Evolutionary conservation across 495 filamentous ascomycete species (phyloP).

Genomic region (Lophium mytilinum): DNA sequence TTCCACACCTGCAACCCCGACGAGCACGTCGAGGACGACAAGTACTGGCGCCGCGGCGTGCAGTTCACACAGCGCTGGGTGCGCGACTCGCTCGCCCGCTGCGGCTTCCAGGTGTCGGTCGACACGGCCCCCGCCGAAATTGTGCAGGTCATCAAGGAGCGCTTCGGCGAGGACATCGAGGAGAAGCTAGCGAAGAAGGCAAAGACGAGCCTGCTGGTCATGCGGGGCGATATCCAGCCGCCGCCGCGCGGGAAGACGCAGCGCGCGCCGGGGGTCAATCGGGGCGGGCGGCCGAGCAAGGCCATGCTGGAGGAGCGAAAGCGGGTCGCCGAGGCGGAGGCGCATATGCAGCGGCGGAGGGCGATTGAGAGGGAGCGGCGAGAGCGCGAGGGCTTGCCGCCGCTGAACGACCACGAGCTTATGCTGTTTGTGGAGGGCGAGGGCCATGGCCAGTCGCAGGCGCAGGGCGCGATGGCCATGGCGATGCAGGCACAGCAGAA

Average conservation of each 20-base stretch:
- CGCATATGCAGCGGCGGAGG: neutral
- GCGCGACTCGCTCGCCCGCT: neutral
- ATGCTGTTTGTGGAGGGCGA: neutral
- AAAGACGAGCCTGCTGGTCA: neutral
- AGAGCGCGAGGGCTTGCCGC: neutral
- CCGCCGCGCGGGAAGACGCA: neutral
- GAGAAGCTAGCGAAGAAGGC: constrained; percentile 1
- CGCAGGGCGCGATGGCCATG: no score
- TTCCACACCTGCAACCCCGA: constrained; percentile 2
- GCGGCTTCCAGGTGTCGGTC: neutral
- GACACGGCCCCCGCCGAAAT: neutral
- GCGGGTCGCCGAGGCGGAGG: neutral
- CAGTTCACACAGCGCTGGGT: constrained; percentile 13
- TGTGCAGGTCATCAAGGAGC: neutral
- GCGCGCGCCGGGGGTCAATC: neutral
- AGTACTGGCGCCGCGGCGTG: constrained; percentile 7
- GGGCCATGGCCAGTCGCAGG: neutral
- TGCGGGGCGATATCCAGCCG: neutral
- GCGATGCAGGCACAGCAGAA: no score
- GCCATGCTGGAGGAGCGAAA: neutral
- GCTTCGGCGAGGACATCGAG: neutral
- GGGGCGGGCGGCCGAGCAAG: neutral
- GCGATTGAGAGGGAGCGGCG: neutral
- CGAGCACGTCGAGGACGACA: neutral
- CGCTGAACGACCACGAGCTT: neutral